Base-by-base conservation (phyloP, 2,329 filamentous ascomycete species). In the Epichloe elymi region DNA sequence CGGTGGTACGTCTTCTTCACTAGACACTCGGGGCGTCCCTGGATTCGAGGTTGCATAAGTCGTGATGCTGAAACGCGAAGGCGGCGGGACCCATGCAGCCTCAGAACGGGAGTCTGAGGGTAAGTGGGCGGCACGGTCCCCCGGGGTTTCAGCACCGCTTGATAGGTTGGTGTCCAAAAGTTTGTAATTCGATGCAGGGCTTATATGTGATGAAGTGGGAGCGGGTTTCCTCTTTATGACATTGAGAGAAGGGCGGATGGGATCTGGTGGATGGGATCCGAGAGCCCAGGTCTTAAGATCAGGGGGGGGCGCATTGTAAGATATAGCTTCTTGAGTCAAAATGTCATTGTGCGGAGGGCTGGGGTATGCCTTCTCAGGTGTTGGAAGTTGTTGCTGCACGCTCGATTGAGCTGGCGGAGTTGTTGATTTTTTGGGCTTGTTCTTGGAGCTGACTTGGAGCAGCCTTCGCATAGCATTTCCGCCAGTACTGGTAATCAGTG, bases 1-100 rank as follows among this genome's bases (percentile, higher is more conserved):
- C 7, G 60, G 59, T 39, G 61, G 54, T 12, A 45, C 56, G 12
- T 60, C 56, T 38, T 62, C 63, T 14, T 61, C 59, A 3, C 49
- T 47, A 23, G 56, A 57, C 42, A 58, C 56, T 35, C 52, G 55
- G 38, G 66, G 62, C 12, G 63, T 61, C 30, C 58, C 61, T 30
- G 59, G 49, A 40, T 56, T 52, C 2, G 78, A 75, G 2, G 79
- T 78, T 23, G 75, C 73, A 59, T 77, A 81, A 2, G 80, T 84
- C 7, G 78, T 82, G 55, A 77, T 70, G 64, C 80, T 85, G 63
- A 84, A 85, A 44, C 78, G 76, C 46, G 80, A 84, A 2, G 70
- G 64, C 5, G 78, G 78, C 51, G 78, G 74, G 12, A 68, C 65
- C 70, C 73, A 74, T 38, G 74, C 52, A 53, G 63, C 59, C 12